A percentile compares a stretch with the other conserved stretches of the same genome.
Conservation (phyloP, 495 filamentous ascomycete genomes). For the Apodospora peruviana region DNA sequence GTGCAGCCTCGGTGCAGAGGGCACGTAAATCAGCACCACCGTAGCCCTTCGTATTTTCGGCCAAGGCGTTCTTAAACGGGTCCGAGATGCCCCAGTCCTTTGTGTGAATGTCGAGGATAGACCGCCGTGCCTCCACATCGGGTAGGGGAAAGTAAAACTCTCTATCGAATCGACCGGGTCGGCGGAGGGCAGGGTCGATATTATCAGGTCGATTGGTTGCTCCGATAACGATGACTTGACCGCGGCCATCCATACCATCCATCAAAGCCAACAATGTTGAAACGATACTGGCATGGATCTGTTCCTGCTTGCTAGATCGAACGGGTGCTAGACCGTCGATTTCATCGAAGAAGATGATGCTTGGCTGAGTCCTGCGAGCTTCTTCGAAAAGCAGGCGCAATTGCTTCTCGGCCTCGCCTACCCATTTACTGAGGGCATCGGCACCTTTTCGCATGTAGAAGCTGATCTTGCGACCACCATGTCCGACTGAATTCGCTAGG, state of each 20-base stretch:
- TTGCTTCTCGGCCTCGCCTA: constrained; percentile 94
- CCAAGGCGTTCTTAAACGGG: constrained; percentile 75
- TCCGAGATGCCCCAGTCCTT: constrained; percentile 81
- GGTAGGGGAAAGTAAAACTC: constrained; percentile 98
- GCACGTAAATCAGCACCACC: constrained; percentile 92
- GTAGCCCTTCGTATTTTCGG: constrained; percentile 88
- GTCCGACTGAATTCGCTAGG: constrained; percentile 70
- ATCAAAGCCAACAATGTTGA: constrained; percentile 91
- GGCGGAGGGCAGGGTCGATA: constrained; percentile 88
- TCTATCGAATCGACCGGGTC: constrained; percentile 91
- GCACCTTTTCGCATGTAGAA: constrained; percentile 99
- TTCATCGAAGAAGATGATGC: constrained; percentile 99
- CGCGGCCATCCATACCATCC: constrained; percentile 98
- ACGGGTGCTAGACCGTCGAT: constrained; percentile 96
- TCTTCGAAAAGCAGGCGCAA: constrained; percentile 92
- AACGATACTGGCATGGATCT: constrained; percentile 97
- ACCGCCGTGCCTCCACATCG: constrained; percentile 65
- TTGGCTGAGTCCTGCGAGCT: constrained; percentile 88
- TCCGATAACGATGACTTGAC: constrained; percentile 96
- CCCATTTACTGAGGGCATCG: constrained; percentile 97
- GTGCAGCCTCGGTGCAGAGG: constrained; percentile 91
- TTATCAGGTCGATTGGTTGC: constrained; percentile 97
- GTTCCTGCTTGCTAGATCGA: constrained; percentile 93
- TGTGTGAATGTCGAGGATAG: constrained; percentile 93
- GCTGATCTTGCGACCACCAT: constrained; percentile 82